Percentiles rank a stretch among this genome's conserved stretches.
phyloP scores from a whole-genome alignment of 2,329 filamentous ascomycete species.

The Aquanectria penicillioides region DNA sequence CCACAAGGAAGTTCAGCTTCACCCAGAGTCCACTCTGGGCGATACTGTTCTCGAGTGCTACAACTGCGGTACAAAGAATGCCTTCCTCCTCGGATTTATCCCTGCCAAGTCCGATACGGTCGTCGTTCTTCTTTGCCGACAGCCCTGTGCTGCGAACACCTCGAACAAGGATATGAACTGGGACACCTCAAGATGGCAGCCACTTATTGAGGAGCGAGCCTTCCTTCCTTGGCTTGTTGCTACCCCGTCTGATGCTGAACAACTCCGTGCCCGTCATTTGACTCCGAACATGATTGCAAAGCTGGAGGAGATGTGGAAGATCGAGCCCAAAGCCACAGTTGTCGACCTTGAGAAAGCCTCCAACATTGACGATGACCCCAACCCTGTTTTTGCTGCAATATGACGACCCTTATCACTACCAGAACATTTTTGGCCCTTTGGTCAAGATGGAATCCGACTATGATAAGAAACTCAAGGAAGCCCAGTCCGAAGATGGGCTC shows the following conservation, averaged over 20 bases:
- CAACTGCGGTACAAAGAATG: conserved; percentile 99
- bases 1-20: conserved; percentile 98
- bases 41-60: conserved; percentile 99
- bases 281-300: conserved; percentile 96
- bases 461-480: conserved; percentile 98
- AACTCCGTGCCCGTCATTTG: conserved; percentile 91
- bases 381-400: conserved; percentile 92
- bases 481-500: conserved; percentile 95
- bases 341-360: conserved; percentile 91
- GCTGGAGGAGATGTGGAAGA: conserved; percentile 98
- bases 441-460: conserved; percentile 99
- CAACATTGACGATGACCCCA: conserved; percentile 93
- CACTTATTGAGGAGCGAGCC: conserved; percentile 94
- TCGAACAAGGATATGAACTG: conserved; percentile 99
- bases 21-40: conserved; percentile 90
- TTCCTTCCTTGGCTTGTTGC: conserved; percentile 95
- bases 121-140: conserved; percentile 94
- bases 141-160: conserved; percentile 92
- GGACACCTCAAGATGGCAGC: conserved; percentile 98
- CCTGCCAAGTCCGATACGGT: conserved; percentile 98
- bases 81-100: conserved; percentile 97
- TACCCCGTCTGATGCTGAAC: conserved; percentile 90
- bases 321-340: conserved; percentile 88
- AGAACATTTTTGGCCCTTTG: conserved; percentile 96
- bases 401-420: conserved; percentile 97